Percentiles rank a stretch among this genome's conserved stretches.
Evolutionary conservation across 2,329 filamentous ascomycete species (phyloP).

Genomic region (Aspergillus intermedius): DNA sequence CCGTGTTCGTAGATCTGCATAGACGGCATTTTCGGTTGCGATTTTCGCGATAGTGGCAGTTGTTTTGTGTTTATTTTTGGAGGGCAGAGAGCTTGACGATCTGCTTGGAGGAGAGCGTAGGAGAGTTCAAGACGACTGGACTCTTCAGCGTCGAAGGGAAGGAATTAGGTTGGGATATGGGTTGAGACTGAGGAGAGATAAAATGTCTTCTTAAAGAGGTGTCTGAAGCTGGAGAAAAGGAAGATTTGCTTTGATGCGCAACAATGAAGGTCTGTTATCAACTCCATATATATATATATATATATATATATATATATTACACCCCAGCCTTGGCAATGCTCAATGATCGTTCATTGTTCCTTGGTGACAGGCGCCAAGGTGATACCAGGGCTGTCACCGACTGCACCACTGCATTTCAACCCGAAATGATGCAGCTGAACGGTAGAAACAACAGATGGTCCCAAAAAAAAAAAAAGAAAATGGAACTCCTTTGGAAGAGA

Average conservation of each 20-base stretch:
- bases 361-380: constrained; percentile 9
- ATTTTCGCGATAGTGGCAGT: neutral
- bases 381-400: constrained; percentile 14
- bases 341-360: neutral
- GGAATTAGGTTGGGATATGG: too few species aligned
- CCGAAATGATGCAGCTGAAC: constrained; percentile 8
- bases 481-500: neutral
- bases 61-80: neutral
- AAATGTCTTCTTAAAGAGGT: neutral
- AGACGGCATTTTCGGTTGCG: constrained; percentile 15
- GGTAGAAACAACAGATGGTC: constrained; percentile 3
- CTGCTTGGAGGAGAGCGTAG: neutral
- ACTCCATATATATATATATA: neutral
- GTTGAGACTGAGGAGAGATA: neutral
- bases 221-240: neutral
- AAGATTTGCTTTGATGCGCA: neutral
- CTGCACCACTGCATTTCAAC: constrained; percentile 8
- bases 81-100: neutral
- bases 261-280: neutral
- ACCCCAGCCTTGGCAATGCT: neutral
- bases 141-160: neutral
- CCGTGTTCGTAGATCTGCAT: constrained; percentile 14
- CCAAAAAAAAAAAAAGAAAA: neutral
- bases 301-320: neutral
- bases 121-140: neutral